phyloP scores from a whole-genome alignment of 2,329 filamentous ascomycete species.

The Neofusicoccum parvum region DNA sequence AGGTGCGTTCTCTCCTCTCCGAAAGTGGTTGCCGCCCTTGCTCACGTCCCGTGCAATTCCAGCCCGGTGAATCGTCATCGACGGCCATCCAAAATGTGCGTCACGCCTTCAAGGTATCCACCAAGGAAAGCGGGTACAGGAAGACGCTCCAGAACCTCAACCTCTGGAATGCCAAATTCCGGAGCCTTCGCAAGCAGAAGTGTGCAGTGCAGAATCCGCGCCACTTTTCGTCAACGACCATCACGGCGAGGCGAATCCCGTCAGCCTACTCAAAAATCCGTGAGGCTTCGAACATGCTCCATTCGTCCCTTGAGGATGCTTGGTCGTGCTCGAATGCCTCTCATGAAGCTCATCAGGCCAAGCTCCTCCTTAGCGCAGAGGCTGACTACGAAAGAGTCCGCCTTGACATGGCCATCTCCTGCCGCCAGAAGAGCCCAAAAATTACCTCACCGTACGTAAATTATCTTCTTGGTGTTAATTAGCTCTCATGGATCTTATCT shows the following conservation, averaged over 20 bases:
- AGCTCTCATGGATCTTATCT: too few relatives aligned
- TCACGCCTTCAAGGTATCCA: constrained; percentile 21
- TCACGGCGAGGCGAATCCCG: background rate
- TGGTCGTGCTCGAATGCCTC: constrained; percentile 28
- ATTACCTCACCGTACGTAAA: background rate
- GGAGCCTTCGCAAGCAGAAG: constrained; percentile 18
- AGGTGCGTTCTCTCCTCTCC: background rate
- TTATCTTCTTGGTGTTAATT: too few relatives aligned
- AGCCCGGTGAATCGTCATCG: background rate
- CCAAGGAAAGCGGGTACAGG: constrained; percentile 19
- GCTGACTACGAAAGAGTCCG: constrained; percentile 25
- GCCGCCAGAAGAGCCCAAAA: constrained; percentile 20
- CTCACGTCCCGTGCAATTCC: background rate
- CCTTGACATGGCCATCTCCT: constrained; percentile 32
- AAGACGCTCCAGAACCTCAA: constrained; percentile 21
- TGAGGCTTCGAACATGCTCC: constrained; percentile 27
- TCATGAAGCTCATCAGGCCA: constrained; percentile 29
- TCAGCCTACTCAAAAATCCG: constrained; percentile 22
- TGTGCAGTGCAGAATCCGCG: constrained; percentile 20
- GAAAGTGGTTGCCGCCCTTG: background rate
- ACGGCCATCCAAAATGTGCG: background rate
- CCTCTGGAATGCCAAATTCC: constrained; percentile 22
- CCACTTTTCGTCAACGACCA: constrained; percentile 17
- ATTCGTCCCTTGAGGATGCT: constrained; percentile 28
- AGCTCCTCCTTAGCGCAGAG: constrained; percentile 30